Evolutionary conservation across 1,284 basidiomycete genomes (phyloP), one percentile per base, ranked within the genome.

Genomic region (Ustilago shanxiensis): DNA sequence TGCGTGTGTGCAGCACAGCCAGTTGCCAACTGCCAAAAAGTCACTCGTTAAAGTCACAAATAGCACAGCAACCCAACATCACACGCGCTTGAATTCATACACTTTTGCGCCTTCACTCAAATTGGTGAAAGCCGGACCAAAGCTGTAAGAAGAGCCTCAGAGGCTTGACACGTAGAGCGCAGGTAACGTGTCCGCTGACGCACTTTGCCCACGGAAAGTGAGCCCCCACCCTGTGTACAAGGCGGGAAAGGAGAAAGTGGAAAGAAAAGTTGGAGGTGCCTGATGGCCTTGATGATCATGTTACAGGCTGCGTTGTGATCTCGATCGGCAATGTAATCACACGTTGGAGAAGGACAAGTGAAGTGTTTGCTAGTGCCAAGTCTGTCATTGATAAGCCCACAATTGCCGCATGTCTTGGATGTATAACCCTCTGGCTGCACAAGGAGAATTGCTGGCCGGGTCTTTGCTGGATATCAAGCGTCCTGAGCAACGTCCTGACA

Each of bases 371-470:
- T 51, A 2, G 35, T 11, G 0, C 58, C 49, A 9, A 60, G 49
- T 2, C 22, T 51, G 35, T 52, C 14, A 31, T 57, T 55, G 33
- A 64, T 28, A 14, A 10, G 39, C 26, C 61, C 54, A 31, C 61
- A 57, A 11, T 47, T 33, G 20, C 20, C 44, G 18, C 61, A 64
- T n/a, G 61, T 64, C 53, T 57, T 64, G 11, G 54, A 64, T 11
- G 54, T 64, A 28, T 57, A 57, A 9, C 39, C 61, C 37, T 64
- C 54, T 3, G 61, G 53, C 22, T 64, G 61, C 16, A 57, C 45
- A 3, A 64, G 45, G 18, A 64, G 54, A 16, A 52, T 11, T 20
- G 50, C 16, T 44, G 14, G 5, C 41, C 16, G 31, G 31, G 31
- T 44, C 41, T 44, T 44, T 33, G 31, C 31, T 33, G 31, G 31